Evolutionary conservation across 2,329 filamentous ascomycete genomes (phyloP), one percentile per base, ranked within the genome.

Genomic region (Cytospora leucostoma): DNA sequence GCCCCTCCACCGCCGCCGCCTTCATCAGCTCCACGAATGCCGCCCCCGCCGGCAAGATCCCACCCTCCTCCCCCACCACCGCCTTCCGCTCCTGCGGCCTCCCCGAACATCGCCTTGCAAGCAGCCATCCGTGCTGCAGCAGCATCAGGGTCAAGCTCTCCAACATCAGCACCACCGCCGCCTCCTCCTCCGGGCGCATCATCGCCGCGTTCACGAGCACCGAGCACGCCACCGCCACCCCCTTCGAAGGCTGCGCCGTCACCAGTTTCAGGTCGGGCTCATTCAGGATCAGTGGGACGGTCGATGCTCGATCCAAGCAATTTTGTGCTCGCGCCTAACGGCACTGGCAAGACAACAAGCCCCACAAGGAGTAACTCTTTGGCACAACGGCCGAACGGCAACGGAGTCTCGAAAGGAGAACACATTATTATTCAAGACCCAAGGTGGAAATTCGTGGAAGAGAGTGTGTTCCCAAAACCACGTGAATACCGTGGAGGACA

Each of bases 381-480:
- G 70, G 71, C 73, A 73, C 59, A 63, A 65, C 71, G 38, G 67
- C 69, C 58, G 7, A 67, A 69, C 13, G 72, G 61, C 15, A 64
- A 56, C 52, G 35, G 61, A 12, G 61, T 68, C n/a, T 70, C 73
- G 32, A 71, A 72, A 6, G 69, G 69, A 35, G 74, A 70, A 47
- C 80, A 80, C 21, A 77, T 88, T 63, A 76, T 84, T 12, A 87
- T 97, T 56, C 85, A 92, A 66, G 95, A 98, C 74, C 75, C 82
- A 60, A 83, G 94, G 68, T 99, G 93, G 88, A 90, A 88, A 67
- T 99, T 97, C 73, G 90, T 94, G 70, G 85, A 89, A 54, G 94
- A 97, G 70, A 84, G 82, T 40, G 82, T 91, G 69, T 82, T 98
- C 54, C 94, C 95, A 0, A 94, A 93, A 70, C 94, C 94, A 27